These are phyloP conservation scores for Primulina eburnea DNA, from an alignment of 257 asterid genomes.

Conservation along the genomic window DNA sequence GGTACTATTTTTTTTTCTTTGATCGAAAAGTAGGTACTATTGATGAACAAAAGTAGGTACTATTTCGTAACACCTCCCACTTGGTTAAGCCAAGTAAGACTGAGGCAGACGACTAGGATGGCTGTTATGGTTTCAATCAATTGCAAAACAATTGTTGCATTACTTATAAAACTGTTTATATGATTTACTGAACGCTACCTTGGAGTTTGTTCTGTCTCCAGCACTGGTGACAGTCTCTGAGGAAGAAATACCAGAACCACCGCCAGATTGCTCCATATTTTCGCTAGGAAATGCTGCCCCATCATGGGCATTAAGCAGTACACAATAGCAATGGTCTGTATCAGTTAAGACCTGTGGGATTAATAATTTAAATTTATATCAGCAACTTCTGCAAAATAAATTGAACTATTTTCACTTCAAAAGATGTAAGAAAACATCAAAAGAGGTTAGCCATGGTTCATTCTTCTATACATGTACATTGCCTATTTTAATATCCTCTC, in stretches of 20 bases:
- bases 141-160: neutral
- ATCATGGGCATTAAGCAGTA: constrained; percentile 80
- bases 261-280: constrained; percentile 30
- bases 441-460: neutral
- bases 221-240: constrained; percentile 41
- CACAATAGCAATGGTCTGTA: constrained; percentile 95
- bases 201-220: constrained; percentile 59
- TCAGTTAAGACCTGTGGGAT: constrained; percentile 82
- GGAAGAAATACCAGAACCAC: constrained; percentile 42
- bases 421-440: neutral
- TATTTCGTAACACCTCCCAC: neutral
- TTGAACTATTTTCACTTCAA: too few species aligned
- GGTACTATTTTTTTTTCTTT: too few species aligned
- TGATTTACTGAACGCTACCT: constrained; percentile 43
- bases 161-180: constrained; percentile 1
- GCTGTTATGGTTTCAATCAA: neutral
- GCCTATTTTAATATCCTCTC: neutral
- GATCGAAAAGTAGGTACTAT: too few species aligned
- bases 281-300: constrained; percentile 89
- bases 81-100: neutral
- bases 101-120: neutral
- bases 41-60: neutral
- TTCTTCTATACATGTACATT: neutral
- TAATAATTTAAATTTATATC: constrained; percentile 10
- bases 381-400: neutral